These are phyloP conservation scores for Brassica balearica DNA, from an alignment of 441 rosid species.

Conservation along the genomic window DNA sequence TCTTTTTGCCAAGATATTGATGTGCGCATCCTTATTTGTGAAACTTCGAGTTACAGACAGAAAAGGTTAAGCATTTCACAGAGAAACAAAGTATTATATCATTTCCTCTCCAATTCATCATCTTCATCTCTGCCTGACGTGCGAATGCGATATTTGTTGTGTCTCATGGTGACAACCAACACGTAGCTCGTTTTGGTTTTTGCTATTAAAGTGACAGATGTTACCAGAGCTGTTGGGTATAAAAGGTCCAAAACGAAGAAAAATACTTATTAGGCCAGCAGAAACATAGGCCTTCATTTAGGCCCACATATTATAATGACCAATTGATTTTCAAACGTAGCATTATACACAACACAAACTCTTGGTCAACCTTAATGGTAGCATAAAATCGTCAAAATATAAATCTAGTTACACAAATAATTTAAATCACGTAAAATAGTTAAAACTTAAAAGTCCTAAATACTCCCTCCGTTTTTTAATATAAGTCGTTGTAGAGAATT, in stretches of 20 bases:
- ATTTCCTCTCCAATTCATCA: conserved; percentile 60
- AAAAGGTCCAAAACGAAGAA: neutral
- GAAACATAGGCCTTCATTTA: neutral
- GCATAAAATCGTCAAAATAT: neutral
- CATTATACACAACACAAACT: neutral
- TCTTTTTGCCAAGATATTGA: conserved; percentile 30
- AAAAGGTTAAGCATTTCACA: conserved; percentile 31
- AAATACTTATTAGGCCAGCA: conserved; percentile 1
- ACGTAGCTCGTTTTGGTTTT: neutral
- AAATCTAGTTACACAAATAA: neutral
- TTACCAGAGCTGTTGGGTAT: neutral
- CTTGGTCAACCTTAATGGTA: neutral
- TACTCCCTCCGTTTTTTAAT: too few relatives aligned
- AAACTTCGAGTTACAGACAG: conserved; percentile 20
- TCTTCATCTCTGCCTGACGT: conserved; percentile 40
- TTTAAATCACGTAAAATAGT: too few relatives aligned
- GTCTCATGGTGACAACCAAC: neutral
- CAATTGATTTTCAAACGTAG: neutral
- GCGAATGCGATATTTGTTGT: neutral
- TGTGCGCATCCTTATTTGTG: conserved; percentile 7
- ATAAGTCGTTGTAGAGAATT: too few relatives aligned
- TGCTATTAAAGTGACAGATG: neutral
- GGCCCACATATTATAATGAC: neutral
- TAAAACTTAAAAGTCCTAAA: too few relatives aligned
- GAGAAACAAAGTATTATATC: conserved; percentile 28